Percentiles rank a stretch among this genome's conserved stretches.
phyloP scores from a whole-genome alignment of 2,329 filamentous ascomycete genomes.

The Dothidotthia symphoricarpi region DNA sequence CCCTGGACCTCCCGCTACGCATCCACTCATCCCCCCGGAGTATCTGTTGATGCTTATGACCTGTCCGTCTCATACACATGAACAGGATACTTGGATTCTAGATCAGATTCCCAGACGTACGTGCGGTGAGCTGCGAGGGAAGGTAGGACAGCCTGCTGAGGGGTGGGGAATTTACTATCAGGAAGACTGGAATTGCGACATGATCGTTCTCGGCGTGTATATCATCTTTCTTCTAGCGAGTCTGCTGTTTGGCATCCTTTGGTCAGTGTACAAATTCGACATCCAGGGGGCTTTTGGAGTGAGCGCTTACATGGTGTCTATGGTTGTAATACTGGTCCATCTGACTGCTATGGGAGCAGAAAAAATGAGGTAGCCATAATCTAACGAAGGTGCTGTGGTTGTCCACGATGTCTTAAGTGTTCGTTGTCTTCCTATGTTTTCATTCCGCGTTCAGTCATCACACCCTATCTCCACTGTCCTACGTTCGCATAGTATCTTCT shows the following conservation, averaged over 20 bases:
- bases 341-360: too few relatives aligned
- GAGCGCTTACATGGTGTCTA: constrained; percentile 8
- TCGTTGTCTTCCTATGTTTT: too few relatives aligned
- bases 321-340: too few relatives aligned
- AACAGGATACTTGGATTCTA: constrained; percentile 20
- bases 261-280: constrained; percentile 21
- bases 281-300: constrained; percentile 27
- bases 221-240: constrained; percentile 16
- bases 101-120: constrained; percentile 24
- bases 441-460: too few relatives aligned
- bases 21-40: constrained; percentile 24
- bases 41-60: constrained; percentile 20
- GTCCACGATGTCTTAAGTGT: too few relatives aligned
- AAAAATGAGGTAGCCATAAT: too few relatives aligned
- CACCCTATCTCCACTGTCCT: too few relatives aligned
- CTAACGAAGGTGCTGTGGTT: too few relatives aligned
- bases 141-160: constrained; percentile 19
- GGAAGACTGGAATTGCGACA: constrained; percentile 22
- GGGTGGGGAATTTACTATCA: constrained; percentile 28
- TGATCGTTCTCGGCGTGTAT: constrained; percentile 12
- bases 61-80: constrained; percentile 15
- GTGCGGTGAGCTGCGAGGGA: constrained; percentile 16
- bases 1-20: constrained; percentile 16
- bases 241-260: constrained; percentile 22
- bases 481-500: too few relatives aligned